Percentiles rank a stretch among this genome's conserved stretches.
Conservation (phyloP, 2,329 filamentous ascomycete genomes). For the Daldinia sp. region DNA sequence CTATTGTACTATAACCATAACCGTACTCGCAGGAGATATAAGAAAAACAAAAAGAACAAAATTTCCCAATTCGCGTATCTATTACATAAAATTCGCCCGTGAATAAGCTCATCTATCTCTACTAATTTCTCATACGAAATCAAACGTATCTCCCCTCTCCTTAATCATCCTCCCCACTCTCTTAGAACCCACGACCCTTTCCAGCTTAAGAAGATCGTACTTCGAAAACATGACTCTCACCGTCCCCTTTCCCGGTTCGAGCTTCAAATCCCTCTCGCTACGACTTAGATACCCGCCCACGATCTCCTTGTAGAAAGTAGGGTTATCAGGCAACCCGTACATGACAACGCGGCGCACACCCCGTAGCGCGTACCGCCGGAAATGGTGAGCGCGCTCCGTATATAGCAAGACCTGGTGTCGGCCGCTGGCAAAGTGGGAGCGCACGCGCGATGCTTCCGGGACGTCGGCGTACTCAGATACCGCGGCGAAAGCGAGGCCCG, state of each 20-base stretch:
- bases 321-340: conserved; percentile 92
- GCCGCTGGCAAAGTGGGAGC: conserved; percentile 87
- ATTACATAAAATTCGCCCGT: neutral
- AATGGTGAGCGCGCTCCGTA: conserved; percentile 96
- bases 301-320: conserved; percentile 82
- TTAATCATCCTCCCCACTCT: conserved; percentile 86
- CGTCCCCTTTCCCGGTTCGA: conserved; percentile 69
- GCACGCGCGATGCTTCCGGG: conserved; percentile 82
- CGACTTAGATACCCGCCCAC: conserved; percentile 74
- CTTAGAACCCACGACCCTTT: conserved; percentile 86
- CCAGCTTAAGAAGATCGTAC: conserved; percentile 89
- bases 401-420: conserved; percentile 88
- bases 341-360: conserved; percentile 88
- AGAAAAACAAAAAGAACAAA: conserved; percentile 19
- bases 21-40: conserved; percentile 14
- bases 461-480: conserved; percentile 90
- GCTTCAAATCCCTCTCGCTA: conserved; percentile 67
- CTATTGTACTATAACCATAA: conserved; percentile 47
- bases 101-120: neutral
- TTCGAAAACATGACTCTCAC: conserved; percentile 80
- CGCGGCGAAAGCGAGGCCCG: conserved; percentile 76
- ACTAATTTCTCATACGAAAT: conserved; percentile 66
- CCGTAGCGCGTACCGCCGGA: conserved; percentile 84
- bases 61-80: conserved; percentile 14
- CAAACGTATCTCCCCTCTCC: conserved; percentile 90